Conservation (phyloP, 177 flowering plant genomes). For the Vitis hybrid region DNA sequence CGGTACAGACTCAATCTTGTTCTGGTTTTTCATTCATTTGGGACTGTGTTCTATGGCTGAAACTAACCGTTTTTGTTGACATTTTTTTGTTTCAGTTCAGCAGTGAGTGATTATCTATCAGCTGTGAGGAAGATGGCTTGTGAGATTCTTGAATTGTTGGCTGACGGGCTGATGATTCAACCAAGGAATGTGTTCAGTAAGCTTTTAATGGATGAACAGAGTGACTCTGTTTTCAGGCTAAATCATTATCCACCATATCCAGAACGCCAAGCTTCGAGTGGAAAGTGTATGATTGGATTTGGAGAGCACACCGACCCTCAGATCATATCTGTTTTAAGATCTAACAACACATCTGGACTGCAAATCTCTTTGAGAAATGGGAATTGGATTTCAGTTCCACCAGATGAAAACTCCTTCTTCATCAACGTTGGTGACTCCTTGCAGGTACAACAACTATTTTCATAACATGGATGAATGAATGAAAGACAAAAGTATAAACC, state of each 20-base stretch:
- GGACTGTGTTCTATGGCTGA: background rate
- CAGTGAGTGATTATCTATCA: slow-evolving; percentile 18
- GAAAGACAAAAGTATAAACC: background rate
- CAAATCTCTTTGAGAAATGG: slow-evolving; percentile 24
- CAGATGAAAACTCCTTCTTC: slow-evolving; percentile 28
- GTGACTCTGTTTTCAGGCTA: slow-evolving; percentile 28
- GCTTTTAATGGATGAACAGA: slow-evolving; percentile 27
- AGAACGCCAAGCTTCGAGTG: slow-evolving; percentile 8
- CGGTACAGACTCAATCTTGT: too few relatives aligned
- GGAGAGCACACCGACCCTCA: slow-evolving; percentile 33
- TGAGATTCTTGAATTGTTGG: slow-evolving; percentile 26
- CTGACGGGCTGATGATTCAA: slow-evolving; percentile 22
- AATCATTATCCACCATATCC: slow-evolving; percentile 32
- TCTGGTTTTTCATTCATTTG: background rate
- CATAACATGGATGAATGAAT: background rate
- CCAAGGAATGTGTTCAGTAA: slow-evolving; percentile 26
- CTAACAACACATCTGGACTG: slow-evolving; percentile 30
- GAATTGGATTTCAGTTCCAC: slow-evolving; percentile 28
- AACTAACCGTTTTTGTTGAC: too few relatives aligned
- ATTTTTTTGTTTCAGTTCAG: slow-evolving; percentile 6
- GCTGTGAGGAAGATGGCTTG: slow-evolving; percentile 24
- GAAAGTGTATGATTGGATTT: slow-evolving; percentile 22
- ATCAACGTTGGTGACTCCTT: slow-evolving; percentile 34
- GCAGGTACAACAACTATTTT: slow-evolving; percentile 19
- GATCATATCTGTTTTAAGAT: slow-evolving; percentile 26